Evolutionary conservation across 768 basidiomycete species (phyloP), one percentile per base, ranked within the genome.

Genomic region (Boletus patriciae): DNA sequence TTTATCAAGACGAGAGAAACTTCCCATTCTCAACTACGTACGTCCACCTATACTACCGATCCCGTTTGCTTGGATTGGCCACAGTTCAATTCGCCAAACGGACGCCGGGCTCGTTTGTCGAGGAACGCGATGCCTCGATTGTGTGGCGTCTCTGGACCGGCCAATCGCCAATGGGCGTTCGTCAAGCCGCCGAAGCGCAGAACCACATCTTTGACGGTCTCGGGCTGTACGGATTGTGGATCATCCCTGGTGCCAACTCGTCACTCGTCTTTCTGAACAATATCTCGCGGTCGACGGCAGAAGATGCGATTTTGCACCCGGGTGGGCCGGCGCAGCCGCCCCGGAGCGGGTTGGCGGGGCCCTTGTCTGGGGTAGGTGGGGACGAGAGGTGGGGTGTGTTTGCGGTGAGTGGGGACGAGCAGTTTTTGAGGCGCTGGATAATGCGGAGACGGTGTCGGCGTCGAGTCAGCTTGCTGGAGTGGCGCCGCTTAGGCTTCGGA

Each of bases 171-270:
- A 54, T 94, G 92, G 92, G 92, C 90, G 0, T 87, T 34, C 76
- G 92, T 21, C 92, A 94, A 67, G n/a, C 92, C 1, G 90, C 90
- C 0, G 92, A 93, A 68, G 92, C 92, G 21, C 92, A 94, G 72
- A 94, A 94, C 72, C 92, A 94, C 64, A 90, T 93, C 60, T 93
- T 90, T 66, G 92, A 92, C 70, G 88, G 87, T 62, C 83, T 92
- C 34, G 90, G 92, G 67, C 84, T 87, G 0, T 92, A 89, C 66
- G 87, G 88, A 1, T 74, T 94, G 9, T 85, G 91, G 23, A 92
- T 92, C 66, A 88, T 93, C 48, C 91, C 91, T 0, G 90, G 89
- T 3, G 75, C 81, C 52, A 90, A 86, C 70, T 83, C 82, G 48
- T 93, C 93, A 81, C 83, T 93, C 51, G 85, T 93, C 31, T 89